Evolutionary conservation across 148 eudicot species (phyloP).

Genomic region (Vaccinium vitisidaea): DNA sequence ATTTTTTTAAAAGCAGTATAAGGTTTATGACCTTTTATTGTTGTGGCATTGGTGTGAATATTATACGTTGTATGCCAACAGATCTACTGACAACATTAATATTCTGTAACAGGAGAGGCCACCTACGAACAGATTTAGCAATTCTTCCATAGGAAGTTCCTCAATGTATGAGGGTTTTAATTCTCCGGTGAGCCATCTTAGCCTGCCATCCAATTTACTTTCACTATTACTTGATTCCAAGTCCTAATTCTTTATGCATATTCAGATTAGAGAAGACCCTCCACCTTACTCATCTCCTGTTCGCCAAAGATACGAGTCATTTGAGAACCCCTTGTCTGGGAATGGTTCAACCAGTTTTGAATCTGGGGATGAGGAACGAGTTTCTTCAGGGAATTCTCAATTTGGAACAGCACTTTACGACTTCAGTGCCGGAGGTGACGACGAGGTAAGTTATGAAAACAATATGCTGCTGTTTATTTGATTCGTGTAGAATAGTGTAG

Average conservation of each 20-base stretch:
- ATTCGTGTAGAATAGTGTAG: neutral
- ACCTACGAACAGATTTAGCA: constrained; percentile 47
- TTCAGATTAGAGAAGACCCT: constrained; percentile 92
- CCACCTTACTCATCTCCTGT: constrained; percentile 76
- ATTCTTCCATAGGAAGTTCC: constrained; percentile 44
- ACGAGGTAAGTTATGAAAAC: constrained; percentile 57
- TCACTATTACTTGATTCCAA: neutral
- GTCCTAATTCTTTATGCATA: constrained; percentile 25
- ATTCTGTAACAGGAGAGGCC: constrained; percentile 55
- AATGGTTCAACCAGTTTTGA: constrained; percentile 61
- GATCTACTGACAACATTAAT: neutral
- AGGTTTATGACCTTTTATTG: neutral
- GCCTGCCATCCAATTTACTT: neutral
- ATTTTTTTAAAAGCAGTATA: neutral
- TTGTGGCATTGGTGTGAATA: neutral
- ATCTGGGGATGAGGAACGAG: constrained; percentile 67
- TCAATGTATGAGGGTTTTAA: constrained; percentile 54
- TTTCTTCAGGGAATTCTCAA: constrained; percentile 56
- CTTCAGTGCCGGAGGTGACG: constrained; percentile 98
- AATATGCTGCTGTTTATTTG: neutral
- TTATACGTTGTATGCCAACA: neutral
- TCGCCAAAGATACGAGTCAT: constrained; percentile 65
- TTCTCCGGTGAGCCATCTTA: constrained; percentile 64
- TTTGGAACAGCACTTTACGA: constrained; percentile 88
- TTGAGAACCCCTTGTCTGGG: constrained; percentile 91